Base-by-base conservation (phyloP, 345 rosid species). In the Pistacia integerrima region DNA sequence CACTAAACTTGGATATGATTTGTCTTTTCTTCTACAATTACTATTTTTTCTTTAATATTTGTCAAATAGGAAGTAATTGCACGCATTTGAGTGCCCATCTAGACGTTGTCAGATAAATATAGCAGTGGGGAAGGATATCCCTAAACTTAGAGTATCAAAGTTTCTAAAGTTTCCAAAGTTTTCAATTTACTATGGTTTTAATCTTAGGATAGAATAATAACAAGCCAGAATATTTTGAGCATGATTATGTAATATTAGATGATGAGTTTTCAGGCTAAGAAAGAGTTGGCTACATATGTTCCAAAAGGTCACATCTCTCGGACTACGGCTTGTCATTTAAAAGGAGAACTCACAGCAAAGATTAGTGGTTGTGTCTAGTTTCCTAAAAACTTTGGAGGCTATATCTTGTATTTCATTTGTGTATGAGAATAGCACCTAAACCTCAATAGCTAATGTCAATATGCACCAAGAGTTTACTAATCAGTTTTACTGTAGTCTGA, bases 291-390 rank as follows among this genome's bases (percentile, higher is more conserved):
- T 22, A 98, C 93, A 81, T 97, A 96, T 74, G 97, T 93, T 65
- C 99, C 99, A 56, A 93, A 93, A 82, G 97, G 99, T 73, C 99
- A 96, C 79, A 96, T 96, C 82, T 98, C 99, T 1, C 82, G 99
- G 77, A 83, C 98, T 48, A 96, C 93, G 99, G 87, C 95, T 6
- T 86, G 93, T 86, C 98, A 96, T 89, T 89, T 96, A 64, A 88
- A 97, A 88, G 98, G 99, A 70, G 99, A 25, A 25, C 25, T 25
- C 25, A 25, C 25, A 25, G 25, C 25, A 25, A 25, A 25, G 25
- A 0, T 25, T 25, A 25, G 25, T 25, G 25, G 25, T 25, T 25
- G 25, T 25, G 25, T 25, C 25, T 25, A 25, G 25, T 25, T 25
- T 25, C 25, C 25, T 25, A 25, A 25, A 25, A 25, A 25, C 25